Conservation (phyloP, 2,329 filamentous ascomycete genomes). For the Aspergillus vadensis region DNA sequence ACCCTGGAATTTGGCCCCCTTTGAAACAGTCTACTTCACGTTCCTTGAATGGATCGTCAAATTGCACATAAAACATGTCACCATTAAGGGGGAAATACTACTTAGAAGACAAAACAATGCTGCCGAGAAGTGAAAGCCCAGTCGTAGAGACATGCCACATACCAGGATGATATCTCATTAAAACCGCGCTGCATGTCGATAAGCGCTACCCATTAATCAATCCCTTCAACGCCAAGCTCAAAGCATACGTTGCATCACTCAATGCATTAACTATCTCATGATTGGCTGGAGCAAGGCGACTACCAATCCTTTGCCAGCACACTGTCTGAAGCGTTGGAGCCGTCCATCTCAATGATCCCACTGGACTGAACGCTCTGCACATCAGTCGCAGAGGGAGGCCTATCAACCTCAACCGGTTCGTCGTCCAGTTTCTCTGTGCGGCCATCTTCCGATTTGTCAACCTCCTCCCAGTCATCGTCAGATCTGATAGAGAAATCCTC, state of each 20-base stretch:
- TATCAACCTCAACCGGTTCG: constrained; percentile 37
- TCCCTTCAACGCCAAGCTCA: not conserved
- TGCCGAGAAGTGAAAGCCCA: not conserved
- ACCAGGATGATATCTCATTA: not conserved
- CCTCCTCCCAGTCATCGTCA: constrained; percentile 43
- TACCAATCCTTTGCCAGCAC: constrained; percentile 26
- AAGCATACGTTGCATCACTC: not conserved
- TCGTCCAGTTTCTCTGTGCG: constrained; percentile 33
- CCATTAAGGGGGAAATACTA: not conserved
- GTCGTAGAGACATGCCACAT: not conserved
- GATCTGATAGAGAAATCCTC: constrained; percentile 17
- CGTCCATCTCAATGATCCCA: constrained; percentile 30
- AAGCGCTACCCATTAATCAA: not conserved
- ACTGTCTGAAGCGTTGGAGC: constrained; percentile 24
- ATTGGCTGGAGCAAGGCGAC: not conserved
- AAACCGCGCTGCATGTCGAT: not conserved
- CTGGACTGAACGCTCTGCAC: constrained; percentile 41
- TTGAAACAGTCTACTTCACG: constrained; percentile 21
- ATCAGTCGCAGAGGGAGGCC: constrained; percentile 32
- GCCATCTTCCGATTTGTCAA: constrained; percentile 32
- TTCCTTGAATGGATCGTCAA: not conserved
- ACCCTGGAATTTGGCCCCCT: constrained; percentile 13
- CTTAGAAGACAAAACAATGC: not conserved
- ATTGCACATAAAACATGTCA: not conserved
- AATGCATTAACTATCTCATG: not conserved